phyloP scores from a whole-genome alignment of 495 filamentous ascomycete genomes.

The Xylaria venustula region DNA sequence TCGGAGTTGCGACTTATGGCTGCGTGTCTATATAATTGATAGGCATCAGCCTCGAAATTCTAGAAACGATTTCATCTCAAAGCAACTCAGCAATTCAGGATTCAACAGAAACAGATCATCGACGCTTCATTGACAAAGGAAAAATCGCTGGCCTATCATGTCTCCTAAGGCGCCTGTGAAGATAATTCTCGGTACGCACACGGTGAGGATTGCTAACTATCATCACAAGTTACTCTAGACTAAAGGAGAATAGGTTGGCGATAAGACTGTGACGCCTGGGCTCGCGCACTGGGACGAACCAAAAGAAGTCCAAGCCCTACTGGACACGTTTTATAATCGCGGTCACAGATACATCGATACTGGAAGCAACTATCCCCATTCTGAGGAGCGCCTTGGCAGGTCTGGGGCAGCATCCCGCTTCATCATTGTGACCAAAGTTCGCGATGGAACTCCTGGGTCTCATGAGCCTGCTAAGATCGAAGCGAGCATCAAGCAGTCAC shows the following conservation, averaged over 20 bases:
- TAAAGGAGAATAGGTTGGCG: constrained; percentile 14
- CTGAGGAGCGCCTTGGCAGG: constrained; percentile 26
- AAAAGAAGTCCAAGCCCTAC: constrained; percentile 18
- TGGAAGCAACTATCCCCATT: constrained; percentile 23
- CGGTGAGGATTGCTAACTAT: constrained; percentile 4
- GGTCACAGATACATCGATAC: constrained; percentile 28
- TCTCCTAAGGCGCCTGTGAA: constrained; percentile 17
- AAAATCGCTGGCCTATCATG: constrained; percentile 2
- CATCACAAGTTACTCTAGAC: neutral
- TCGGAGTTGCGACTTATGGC: neutral
- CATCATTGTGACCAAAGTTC: constrained; percentile 29
- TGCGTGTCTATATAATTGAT: neutral
- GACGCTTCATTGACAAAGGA: neutral
- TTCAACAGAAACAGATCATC: neutral
- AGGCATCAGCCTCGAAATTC: neutral
- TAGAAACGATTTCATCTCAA: neutral
- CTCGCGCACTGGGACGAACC: constrained; percentile 18
- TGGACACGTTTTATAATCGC: constrained; percentile 22
- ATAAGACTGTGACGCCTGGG: constrained; percentile 2
- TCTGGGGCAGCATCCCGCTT: constrained; percentile 11
- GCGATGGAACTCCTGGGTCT: constrained; percentile 10
- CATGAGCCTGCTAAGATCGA: constrained; percentile 24
- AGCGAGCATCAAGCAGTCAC: constrained; percentile 22
- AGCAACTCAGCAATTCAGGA: neutral
- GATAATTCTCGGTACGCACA: constrained; percentile 16